These are phyloP conservation scores for Barnettozyma sucrosica DNA, from an alignment of 805 yeast genomes.

Conservation along the genomic window DNA sequence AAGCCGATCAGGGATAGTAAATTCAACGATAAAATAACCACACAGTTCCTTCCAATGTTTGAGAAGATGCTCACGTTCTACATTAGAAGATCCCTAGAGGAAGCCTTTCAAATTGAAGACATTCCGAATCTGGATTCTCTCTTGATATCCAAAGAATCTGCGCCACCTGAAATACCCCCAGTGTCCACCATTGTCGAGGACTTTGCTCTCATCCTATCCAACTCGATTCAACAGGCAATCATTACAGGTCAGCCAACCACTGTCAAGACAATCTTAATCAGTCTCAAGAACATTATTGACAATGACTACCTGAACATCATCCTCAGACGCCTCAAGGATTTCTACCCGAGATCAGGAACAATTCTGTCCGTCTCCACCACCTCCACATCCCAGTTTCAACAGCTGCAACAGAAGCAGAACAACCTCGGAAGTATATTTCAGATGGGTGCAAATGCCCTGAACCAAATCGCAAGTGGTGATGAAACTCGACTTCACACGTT, in stretches of 20 bases:
- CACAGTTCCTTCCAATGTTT: conserved; percentile 53
- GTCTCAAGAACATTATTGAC: conserved; percentile 54
- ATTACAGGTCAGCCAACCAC: conserved; percentile 63
- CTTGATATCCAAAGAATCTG: conserved; percentile 19
- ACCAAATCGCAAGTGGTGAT: conserved; percentile 35
- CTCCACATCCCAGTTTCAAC: conserved; percentile 9
- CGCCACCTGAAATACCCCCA: conserved; percentile 53
- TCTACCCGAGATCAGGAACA: conserved; percentile 35
- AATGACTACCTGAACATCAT: conserved; percentile 57
- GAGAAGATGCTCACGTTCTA: conserved; percentile 61
- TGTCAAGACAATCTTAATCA: conserved; percentile 48
- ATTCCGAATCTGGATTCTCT: conserved; percentile 49
- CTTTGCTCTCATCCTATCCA: conserved; percentile 64
- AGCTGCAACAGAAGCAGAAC: conserved; percentile 17
- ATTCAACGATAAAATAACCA: conserved; percentile 49
- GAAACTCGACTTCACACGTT: conserved; percentile 52
- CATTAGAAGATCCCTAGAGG: conserved; percentile 72
- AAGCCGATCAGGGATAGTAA: conserved; percentile 46
- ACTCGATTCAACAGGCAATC: conserved; percentile 56
- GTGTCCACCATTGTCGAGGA: conserved; percentile 86
- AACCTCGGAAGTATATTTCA: conserved; percentile 31
- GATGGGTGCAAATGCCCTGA: conserved; percentile 40
- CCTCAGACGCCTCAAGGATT: conserved; percentile 40
- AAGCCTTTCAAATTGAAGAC: conserved; percentile 75
- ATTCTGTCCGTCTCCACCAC: conserved; percentile 19